A percentile compares a stretch with the other conserved stretches of the same genome.
These are phyloP conservation scores for Phialophora verrucosa DNA, from an alignment of 2,329 filamentous ascomycete species.

Conservation along the genomic window DNA sequence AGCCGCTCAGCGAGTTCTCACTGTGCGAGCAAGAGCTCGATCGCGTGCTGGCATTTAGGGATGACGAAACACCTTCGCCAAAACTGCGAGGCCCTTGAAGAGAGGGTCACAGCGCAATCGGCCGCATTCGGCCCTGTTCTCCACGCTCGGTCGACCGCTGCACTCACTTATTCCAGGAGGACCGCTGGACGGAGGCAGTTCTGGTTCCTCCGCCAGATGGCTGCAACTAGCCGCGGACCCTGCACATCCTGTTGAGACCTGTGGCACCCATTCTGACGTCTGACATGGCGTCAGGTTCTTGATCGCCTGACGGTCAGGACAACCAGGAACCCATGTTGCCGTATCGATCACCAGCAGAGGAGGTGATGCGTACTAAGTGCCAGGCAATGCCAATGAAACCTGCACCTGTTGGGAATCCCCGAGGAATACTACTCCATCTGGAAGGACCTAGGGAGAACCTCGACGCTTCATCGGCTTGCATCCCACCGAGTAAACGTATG, in stretches of 20 bases:
- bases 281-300: background rate
- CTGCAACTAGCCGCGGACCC: background rate
- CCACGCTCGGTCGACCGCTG: background rate
- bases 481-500: background rate
- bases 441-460: background rate
- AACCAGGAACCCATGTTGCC: background rate
- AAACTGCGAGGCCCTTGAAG: background rate
- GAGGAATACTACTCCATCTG: background rate
- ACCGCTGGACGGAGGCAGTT: background rate
- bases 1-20: background rate
- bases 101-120: background rate
- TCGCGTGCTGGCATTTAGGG: background rate
- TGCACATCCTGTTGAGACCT: background rate
- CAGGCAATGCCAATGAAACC: background rate
- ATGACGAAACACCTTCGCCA: background rate
- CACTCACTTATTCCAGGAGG: background rate
- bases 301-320: background rate
- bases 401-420: background rate
- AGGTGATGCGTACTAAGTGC: background rate
- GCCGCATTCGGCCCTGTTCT: background rate
- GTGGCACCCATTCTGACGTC: background rate
- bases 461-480: background rate
- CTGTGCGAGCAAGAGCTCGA: conserved; percentile 9
- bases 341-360: background rate
- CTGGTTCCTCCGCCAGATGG: background rate